Conservation (phyloP, 176 grass and related monocot genomes). For the Carex myosuroides region DNA sequence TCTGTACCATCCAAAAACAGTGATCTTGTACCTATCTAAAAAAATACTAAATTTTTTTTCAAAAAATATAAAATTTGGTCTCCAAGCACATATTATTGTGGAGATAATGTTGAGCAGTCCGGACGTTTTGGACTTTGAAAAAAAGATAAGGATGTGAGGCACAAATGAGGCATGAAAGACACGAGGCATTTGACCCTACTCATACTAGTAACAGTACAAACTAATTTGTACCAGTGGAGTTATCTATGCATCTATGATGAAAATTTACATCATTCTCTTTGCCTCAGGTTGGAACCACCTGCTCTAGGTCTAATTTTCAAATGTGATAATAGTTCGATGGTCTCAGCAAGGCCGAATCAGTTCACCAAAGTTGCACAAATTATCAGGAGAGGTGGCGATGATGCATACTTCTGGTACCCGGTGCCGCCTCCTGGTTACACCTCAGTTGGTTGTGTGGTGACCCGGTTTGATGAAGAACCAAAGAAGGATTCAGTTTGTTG, state of each 20-base stretch:
- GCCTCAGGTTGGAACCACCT: slow-evolving; percentile 80
- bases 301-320: slow-evolving; percentile 79
- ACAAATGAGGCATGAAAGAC: too few relatives aligned
- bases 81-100: too few relatives aligned
- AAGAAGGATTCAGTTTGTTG: slow-evolving; percentile 76
- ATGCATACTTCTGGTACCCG: slow-evolving; percentile 93
- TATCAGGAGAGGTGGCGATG: slow-evolving; percentile 61
- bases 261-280: slow-evolving; percentile 20
- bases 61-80: too few relatives aligned
- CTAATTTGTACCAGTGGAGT: not conserved
- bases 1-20: too few relatives aligned
- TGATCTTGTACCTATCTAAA: too few relatives aligned
- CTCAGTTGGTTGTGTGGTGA: slow-evolving; percentile 85
- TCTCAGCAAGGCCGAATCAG: slow-evolving; percentile 70
- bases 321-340: slow-evolving; percentile 46
- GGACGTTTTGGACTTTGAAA: too few relatives aligned
- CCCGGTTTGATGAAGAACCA: slow-evolving; percentile 75
- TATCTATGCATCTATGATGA: not conserved
- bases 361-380: slow-evolving; percentile 90
- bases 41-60: too few relatives aligned
- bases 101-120: too few relatives aligned
- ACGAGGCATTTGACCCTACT: too few relatives aligned
- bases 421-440: slow-evolving; percentile 82
- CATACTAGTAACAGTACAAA: not conserved
- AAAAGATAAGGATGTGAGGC: too few relatives aligned